These are phyloP conservation scores for Penicillium psychrosexuale DNA, from an alignment of 2,329 filamentous ascomycete genomes.

Conservation along the genomic window DNA sequence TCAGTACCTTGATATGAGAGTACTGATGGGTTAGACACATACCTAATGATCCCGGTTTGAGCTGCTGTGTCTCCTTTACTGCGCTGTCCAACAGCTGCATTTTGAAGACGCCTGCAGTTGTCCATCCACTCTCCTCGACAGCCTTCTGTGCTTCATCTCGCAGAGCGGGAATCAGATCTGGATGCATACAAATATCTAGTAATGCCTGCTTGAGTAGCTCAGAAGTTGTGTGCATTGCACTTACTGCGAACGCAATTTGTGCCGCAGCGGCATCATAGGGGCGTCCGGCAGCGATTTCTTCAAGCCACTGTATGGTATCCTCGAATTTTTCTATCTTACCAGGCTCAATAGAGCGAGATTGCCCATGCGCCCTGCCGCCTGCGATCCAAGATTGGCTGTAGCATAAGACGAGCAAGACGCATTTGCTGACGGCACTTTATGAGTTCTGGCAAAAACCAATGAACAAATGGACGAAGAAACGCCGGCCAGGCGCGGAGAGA, in stretches of 20 bases:
- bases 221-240: slow-evolving; percentile 15
- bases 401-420: not conserved
- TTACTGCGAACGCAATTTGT: slow-evolving; percentile 18
- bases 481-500: not conserved
- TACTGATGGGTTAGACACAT: not conserved
- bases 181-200: not conserved
- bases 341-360: not conserved
- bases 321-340: not conserved
- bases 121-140: slow-evolving; percentile 7
- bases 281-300: slow-evolving; percentile 11
- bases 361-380: not conserved
- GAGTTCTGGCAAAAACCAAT: not conserved
- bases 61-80: slow-evolving; percentile 17
- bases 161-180: not conserved
- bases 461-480: not conserved
- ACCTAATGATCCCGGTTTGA: slow-evolving; percentile 8
- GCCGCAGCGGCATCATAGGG: slow-evolving; percentile 12
- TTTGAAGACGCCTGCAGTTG: slow-evolving; percentile 14
- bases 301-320: slow-evolving; percentile 19
- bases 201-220: slow-evolving; percentile 2
- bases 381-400: not conserved
- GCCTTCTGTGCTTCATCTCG: slow-evolving; percentile 10
- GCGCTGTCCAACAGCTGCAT: slow-evolving; percentile 21
- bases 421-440: not conserved
- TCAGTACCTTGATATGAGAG: not conserved